Conservation (phyloP, 345 rosid species). For the Euphorbia peplus region DNA sequence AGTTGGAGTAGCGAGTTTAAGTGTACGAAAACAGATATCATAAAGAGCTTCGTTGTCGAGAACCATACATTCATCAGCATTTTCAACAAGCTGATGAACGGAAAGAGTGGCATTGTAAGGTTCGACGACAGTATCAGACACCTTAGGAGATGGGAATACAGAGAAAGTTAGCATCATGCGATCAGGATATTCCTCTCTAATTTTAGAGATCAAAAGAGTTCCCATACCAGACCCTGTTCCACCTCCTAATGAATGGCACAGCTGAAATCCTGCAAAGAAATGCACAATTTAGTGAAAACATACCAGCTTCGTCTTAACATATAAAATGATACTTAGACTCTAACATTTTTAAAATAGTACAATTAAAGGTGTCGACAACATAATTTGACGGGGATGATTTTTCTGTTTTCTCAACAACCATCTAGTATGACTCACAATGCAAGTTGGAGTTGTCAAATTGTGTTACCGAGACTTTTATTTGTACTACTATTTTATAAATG, state of each 20-base stretch:
- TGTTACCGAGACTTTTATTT: no score
- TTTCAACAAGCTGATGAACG: conserved; percentile 63
- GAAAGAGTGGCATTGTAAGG: conserved; percentile 70
- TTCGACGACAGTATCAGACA: conserved; percentile 70
- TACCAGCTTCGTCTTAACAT: no score
- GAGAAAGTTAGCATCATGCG: conserved; percentile 76
- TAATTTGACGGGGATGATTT: no score
- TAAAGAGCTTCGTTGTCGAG: conserved; percentile 65
- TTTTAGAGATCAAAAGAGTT: conserved; percentile 59
- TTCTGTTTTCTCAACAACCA: no score
- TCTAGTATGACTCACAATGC: no score
- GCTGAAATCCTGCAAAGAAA: conserved; percentile 46
- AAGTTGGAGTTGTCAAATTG: no score
- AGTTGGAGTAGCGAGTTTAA: conserved; percentile 60
- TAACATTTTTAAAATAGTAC: no score
- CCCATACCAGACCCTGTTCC: conserved; percentile 74
- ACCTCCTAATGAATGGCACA: conserved; percentile 64
- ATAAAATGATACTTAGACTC: no score
- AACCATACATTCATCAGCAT: conserved; percentile 68
- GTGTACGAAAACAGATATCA: conserved; percentile 63
- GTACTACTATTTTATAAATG: no score
- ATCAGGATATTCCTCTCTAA: conserved; percentile 71
- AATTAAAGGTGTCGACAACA: no score
- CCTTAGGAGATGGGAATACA: conserved; percentile 67
- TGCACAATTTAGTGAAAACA: no score